Conservation (phyloP, 805 yeast species). For the Debaryomyces prosopidis region DNA sequence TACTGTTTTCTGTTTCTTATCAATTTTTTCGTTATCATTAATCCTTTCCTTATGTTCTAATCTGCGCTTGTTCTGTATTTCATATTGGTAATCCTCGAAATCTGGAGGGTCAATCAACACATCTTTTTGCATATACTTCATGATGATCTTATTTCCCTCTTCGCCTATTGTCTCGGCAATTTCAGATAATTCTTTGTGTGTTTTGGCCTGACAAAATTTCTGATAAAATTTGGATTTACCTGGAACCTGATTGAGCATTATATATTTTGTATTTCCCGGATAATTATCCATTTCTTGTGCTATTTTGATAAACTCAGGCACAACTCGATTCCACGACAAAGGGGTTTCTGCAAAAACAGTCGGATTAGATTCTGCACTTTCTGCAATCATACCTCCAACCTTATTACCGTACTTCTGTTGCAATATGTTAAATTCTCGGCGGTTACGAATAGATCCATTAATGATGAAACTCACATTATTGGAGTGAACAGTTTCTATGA, state of each 20-base stretch:
- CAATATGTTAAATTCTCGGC: conserved; percentile 53
- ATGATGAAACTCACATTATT: conserved; percentile 71
- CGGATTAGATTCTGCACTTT: conserved; percentile 85
- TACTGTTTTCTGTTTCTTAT: conserved; percentile 1
- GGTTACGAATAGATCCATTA: conserved; percentile 71
- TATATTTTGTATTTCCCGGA: conserved; percentile 76
- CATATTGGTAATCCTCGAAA: conserved; percentile 6
- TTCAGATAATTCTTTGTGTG: conserved; percentile 48
- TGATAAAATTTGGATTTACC: conserved; percentile 67
- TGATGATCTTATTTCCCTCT: conserved; percentile 36
- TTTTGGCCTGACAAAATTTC: conserved; percentile 54
- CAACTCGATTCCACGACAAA: conserved; percentile 54
- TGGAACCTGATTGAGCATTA: conserved; percentile 76
- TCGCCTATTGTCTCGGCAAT: conserved; percentile 33
- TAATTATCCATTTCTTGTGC: conserved; percentile 62
- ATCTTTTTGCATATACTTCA: conserved; percentile 34
- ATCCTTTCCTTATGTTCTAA: conserved; percentile 2
- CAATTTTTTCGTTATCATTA: background rate
- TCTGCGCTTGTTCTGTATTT: conserved; percentile 1
- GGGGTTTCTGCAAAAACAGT: conserved; percentile 59
- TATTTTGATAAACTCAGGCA: conserved; percentile 54
- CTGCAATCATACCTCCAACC: conserved; percentile 93
- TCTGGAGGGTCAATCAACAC: conserved; percentile 18
- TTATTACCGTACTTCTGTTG: conserved; percentile 51
- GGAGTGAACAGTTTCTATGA: conserved; percentile 60